Conservation (phyloP, 495 filamentous ascomycete species). For the Penicillium coprophilum region DNA sequence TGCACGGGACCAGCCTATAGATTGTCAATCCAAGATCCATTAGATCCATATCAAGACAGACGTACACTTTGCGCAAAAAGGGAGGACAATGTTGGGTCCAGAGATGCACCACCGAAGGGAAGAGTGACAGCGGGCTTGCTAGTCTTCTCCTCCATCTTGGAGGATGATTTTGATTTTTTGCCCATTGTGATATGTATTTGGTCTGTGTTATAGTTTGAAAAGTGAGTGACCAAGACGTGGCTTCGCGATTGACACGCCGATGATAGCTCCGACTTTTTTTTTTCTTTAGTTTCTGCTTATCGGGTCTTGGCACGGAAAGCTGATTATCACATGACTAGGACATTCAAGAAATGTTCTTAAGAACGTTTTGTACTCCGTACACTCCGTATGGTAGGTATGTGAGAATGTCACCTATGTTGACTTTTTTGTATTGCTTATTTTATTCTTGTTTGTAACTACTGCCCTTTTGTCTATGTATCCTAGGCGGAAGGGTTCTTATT, state of each 20-base stretch:
- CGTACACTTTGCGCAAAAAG: constrained; percentile 81
- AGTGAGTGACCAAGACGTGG: neutral
- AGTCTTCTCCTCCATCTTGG: constrained; percentile 24
- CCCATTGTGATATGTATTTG: constrained; percentile 33
- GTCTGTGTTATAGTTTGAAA: neutral
- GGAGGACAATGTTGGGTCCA: constrained; percentile 75
- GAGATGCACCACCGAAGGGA: constrained; percentile 42
- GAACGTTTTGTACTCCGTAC: neutral
- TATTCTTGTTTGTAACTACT: neutral
- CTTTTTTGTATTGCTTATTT: neutral
- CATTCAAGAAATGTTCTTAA: neutral
- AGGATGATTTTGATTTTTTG: constrained; percentile 43
- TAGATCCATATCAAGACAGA: constrained; percentile 23
- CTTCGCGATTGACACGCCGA: constrained; percentile 12
- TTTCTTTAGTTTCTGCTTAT: constrained; percentile 27
- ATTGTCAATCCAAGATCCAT: constrained; percentile 14
- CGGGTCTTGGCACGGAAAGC: constrained; percentile 31
- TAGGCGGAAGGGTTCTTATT: neutral
- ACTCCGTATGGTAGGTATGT: neutral
- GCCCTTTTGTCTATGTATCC: neutral
- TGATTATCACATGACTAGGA: constrained; percentile 25
- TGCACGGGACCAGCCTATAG: constrained; percentile 67
- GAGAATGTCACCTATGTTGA: constrained; percentile 1
- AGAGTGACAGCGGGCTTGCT: constrained; percentile 20
- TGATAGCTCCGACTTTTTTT: constrained; percentile 33